Conservation (phyloP, 768 basidiomycete species). For the Amanita pallidorosea region DNA sequence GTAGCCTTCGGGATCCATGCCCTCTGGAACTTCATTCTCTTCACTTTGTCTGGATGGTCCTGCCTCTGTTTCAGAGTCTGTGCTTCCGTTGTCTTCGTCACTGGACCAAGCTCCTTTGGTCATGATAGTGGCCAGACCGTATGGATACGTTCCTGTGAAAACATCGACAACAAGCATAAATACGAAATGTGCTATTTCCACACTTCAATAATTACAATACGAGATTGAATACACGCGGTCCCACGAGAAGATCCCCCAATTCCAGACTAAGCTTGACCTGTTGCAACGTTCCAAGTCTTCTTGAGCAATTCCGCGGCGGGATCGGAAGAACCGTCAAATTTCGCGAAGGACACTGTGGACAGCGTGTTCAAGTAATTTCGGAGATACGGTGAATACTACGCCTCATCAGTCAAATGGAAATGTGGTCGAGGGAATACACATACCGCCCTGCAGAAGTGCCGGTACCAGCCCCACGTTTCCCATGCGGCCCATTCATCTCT, state of each 20-base stretch:
- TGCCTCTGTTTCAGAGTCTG: constrained; percentile 5
- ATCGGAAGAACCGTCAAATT: constrained; percentile 47
- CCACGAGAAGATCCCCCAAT: constrained; percentile 3
- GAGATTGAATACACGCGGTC: constrained; percentile 1
- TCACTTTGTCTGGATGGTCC: constrained; percentile 8
- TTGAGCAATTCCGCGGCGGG: constrained; percentile 48
- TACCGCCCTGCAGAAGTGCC: constrained; percentile 78
- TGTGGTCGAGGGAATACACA: constrained; percentile 16
- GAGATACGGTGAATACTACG: constrained; percentile 71
- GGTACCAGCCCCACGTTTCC: constrained; percentile 89
- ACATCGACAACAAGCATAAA: constrained; percentile 3
- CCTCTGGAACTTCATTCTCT: constrained; percentile 24
- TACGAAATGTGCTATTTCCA: not conserved
- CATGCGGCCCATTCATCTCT: constrained; percentile 72
- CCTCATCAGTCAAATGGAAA: constrained; percentile 3
- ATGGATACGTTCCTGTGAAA: not conserved
- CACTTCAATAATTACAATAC: not conserved
- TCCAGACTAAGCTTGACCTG: constrained; percentile 31
- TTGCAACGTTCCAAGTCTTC: constrained; percentile 63
- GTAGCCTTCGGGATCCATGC: constrained; percentile 52
- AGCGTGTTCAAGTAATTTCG: constrained; percentile 66
- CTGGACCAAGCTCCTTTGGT: not conserved
- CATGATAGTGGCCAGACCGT: not conserved
- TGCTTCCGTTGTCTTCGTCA: not conserved
- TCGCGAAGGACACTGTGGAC: constrained; percentile 55